These are phyloP conservation scores for Gloeopeniophorella convolvens DNA, from an alignment of 768 basidiomycete species.

Conservation along the genomic window DNA sequence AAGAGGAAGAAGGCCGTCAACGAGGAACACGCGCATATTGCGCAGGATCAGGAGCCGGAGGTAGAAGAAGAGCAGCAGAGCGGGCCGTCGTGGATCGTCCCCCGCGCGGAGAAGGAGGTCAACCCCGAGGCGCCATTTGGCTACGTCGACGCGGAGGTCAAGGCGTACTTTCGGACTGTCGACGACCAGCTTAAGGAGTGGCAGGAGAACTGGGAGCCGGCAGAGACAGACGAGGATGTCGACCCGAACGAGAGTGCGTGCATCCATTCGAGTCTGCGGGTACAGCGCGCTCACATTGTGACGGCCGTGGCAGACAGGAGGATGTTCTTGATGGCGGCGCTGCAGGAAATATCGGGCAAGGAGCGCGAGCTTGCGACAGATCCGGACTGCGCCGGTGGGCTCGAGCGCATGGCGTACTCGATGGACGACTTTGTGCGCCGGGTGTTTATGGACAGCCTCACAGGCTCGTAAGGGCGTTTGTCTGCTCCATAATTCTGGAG, in stretches of 20 bases:
- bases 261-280: too few species aligned
- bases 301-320: conserved; percentile 10
- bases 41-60: conserved; percentile 21
- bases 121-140: conserved; percentile 81
- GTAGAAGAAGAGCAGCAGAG: conserved; percentile 11
- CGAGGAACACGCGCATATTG: conserved; percentile 25
- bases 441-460: conserved; percentile 81
- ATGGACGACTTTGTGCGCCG: conserved; percentile 96
- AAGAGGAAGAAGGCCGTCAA: conserved; percentile 55
- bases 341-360: conserved; percentile 79
- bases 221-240: conserved; percentile 39
- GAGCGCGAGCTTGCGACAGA: conserved; percentile 90
- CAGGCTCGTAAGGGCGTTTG: conserved; percentile 68
- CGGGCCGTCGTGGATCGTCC: conserved; percentile 68
- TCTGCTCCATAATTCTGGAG: neutral
- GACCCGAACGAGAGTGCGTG: conserved; percentile 72
- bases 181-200: conserved; percentile 84
- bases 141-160: conserved; percentile 81
- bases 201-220: conserved; percentile 54
- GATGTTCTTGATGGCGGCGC: conserved; percentile 73
- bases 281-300: conserved; percentile 13
- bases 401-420: conserved; percentile 86
- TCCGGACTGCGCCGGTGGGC: conserved; percentile 83
- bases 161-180: conserved; percentile 88
- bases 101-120: conserved; percentile 33